Evolutionary conservation across 2,329 filamentous ascomycete species (phyloP).

Genomic region (Exophiala viscosa): DNA sequence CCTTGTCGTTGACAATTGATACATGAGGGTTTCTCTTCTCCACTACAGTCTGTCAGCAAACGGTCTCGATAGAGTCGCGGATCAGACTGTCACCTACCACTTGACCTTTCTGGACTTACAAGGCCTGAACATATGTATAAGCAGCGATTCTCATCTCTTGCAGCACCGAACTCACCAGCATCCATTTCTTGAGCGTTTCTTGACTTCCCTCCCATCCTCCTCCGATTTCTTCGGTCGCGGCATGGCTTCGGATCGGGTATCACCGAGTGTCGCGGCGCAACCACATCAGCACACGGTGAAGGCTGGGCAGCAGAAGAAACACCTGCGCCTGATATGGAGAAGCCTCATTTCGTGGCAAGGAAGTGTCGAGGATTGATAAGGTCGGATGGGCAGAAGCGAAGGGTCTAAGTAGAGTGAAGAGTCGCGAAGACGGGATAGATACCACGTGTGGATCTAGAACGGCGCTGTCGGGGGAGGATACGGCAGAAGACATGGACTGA

Average conservation of each 20-base stretch:
- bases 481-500: constrained; percentile 1
- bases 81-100: constrained; percentile 48
- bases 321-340: not conserved
- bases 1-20: constrained; percentile 68
- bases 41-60: constrained; percentile 40
- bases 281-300: constrained; percentile 15
- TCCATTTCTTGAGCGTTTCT: constrained; percentile 64
- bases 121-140: constrained; percentile 51
- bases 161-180: constrained; percentile 53
- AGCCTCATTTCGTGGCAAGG: not conserved
- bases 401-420: not conserved
- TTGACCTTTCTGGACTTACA: constrained; percentile 78
- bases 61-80: not conserved
- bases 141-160: constrained; percentile 10
- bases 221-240: constrained; percentile 59
- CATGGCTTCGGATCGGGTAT: constrained; percentile 42
- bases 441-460: not conserved
- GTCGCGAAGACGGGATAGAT: not conserved
- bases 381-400: not conserved
- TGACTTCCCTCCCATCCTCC: constrained; percentile 56
- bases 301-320: not conserved
- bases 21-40: constrained; percentile 71
- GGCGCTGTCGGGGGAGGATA: not conserved
- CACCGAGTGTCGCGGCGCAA: constrained; percentile 11
- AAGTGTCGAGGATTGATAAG: constrained; percentile 5